Base-by-base conservation (phyloP, 352 stramenopile genomes). In the Phytophthora cryptogea region DNA sequence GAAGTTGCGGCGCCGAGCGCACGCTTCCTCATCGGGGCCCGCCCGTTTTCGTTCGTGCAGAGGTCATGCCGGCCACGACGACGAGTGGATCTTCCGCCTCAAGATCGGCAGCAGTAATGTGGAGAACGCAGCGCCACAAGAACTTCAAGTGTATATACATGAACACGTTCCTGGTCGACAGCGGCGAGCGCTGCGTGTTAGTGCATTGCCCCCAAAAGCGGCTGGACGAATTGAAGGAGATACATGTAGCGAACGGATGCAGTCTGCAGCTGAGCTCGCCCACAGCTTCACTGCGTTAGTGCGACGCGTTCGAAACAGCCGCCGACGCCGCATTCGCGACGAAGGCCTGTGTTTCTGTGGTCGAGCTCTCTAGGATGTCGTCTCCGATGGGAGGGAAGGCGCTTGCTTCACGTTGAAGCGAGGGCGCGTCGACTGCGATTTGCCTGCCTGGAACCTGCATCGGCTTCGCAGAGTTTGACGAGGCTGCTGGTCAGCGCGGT, bases 351-450 rank as follows among this genome's bases (percentile, higher is more conserved):
- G 48, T 60, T 67, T 63, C 45, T 55, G 20, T 51, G 28, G 40
- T 66, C 35, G 46, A 64, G 47, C 40, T 68, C 60, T 63, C 60
- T 58, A 35, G 54, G 61, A 70, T 61, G 31, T 33, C 10, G 31
- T 16, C 20, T 48, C 31, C 54, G 47, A 61, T 70, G 60, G 60
- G 59, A n/a, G 58, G 14, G 28, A 31, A 6, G 5, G 16, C 30
- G 20, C 20, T 23, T 23, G 20, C 20, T 23, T 54, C 32, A 67
- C 26, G 59, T 63, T 67, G 51, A 67, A 67, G 52, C 43, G 47
- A 14, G 27, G 9, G 31, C 31, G 0, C 3, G 49, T 30, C 35
- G 45, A 35, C 10, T 8, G n/a, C 11, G 32, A 42, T 59, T 63
- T 57, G 55, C 54, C 14, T 40, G 13, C 14, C 20, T 20, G 23